Conservation (phyloP, 495 filamentous ascomycete genomes). For the Neurospora sp. region DNA sequence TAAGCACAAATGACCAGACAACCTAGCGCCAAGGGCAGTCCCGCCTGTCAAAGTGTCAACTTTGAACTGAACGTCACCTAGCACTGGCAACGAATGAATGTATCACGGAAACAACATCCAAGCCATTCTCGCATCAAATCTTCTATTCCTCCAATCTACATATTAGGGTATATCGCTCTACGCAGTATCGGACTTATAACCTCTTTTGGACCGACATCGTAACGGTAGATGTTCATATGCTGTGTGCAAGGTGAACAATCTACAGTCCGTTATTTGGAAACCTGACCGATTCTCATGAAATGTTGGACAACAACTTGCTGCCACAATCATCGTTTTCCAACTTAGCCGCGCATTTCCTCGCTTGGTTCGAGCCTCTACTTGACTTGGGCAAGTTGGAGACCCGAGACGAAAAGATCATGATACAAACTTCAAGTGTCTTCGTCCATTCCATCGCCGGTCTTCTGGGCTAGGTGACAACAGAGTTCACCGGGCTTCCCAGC, state of each 20-base stretch:
- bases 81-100: background rate
- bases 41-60: background rate
- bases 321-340: background rate
- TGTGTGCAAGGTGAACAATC: background rate
- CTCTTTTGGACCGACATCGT: background rate
- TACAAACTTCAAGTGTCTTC: background rate
- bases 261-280: background rate
- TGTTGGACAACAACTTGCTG: background rate
- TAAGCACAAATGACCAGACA: background rate
- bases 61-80: background rate
- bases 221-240: background rate
- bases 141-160: background rate
- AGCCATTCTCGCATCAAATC: background rate
- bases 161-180: background rate
- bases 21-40: background rate
- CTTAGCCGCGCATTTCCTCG: background rate
- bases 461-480: background rate
- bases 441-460: background rate
- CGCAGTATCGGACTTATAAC: background rate
- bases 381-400: background rate
- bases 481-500: background rate
- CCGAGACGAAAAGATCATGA: background rate
- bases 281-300: background rate
- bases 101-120: background rate
- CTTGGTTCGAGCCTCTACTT: background rate